Base-by-base conservation (phyloP, 331 rosid species). In the Rhamnella rubrinervis region DNA sequence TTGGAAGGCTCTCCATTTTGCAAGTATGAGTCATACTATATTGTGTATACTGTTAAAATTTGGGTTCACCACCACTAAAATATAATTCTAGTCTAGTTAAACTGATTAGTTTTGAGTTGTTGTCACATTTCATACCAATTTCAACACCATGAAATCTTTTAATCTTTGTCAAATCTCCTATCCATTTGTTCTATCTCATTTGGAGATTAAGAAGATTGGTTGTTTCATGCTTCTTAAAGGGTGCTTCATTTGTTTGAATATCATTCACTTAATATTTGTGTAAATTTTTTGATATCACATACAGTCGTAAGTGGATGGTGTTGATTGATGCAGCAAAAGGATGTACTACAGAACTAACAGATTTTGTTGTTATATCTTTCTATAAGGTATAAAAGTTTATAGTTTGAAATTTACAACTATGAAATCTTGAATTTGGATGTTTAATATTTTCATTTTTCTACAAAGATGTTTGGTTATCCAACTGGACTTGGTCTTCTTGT, bases 291-390 rank as follows among this genome's bases (percentile, higher is more conserved):
- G 73, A 61, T 73, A 11, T 74, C 57, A 49, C 51, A 55, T 67
- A 28, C 55, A 83, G 86, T 60, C 89, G 92, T 37, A 77, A 64
- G 31, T 90, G 97, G 96, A 85, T 85, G 81, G 95, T 85, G 55
- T 79, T 93, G 85, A 87, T 93, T 75, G 98, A 93, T 93, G 97
- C 96, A 21, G 98, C 98, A 68, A 93, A 93, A 80, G 98, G 98
- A 67, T 74, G 77, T 83, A 86, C 96, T 40, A 88, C 96, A 56
- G 76, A 78, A 71, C 92, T 95, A 23, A 97, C 89, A 26, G 98
- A 93, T 81, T 90, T 93, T 84, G 95, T 93, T 53, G 73, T 80
- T 44, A 58, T 91, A 65, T 93, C 98, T 71, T 90, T 93, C 79
- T 93, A 93, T 80, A 93, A 93, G 96, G 98, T 93, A 78, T 40